These are phyloP conservation scores for Sambucus nigra DNA, from an alignment of 129 eudicot genomes.

Conservation along the genomic window DNA sequence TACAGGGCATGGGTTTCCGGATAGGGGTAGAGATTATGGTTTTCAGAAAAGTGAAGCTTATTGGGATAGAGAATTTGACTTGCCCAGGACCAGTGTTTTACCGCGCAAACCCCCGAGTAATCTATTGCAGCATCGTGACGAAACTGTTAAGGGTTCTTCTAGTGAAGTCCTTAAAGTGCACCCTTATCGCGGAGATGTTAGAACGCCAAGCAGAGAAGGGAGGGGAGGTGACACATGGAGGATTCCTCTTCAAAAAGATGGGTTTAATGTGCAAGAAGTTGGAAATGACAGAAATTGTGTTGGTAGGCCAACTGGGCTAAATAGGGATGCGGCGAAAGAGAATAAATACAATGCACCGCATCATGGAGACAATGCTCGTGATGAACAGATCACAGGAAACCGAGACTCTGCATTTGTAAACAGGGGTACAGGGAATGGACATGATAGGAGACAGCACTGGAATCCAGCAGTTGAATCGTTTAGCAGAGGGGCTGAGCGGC, in stretches of 20 bases:
- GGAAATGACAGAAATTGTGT: conserved; percentile 21
- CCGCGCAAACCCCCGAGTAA: conserved; percentile 51
- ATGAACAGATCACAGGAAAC: conserved; percentile 18
- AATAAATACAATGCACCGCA: conserved; percentile 33
- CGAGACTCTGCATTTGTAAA: conserved; percentile 21
- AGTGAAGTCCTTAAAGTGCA: conserved; percentile 46
- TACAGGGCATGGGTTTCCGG: conserved; percentile 53
- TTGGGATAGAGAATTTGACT: conserved; percentile 88
- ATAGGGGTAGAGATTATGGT: conserved; percentile 46
- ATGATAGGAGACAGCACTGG: conserved; percentile 45
- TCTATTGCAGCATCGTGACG: conserved; percentile 32
- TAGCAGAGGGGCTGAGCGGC: conserved; percentile 22
- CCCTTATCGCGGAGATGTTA: conserved; percentile 30
- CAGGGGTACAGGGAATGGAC: conserved; percentile 36
- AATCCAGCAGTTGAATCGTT: conserved; percentile 33
- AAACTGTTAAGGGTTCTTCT: conserved; percentile 31
- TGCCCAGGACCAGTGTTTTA: conserved; percentile 50
- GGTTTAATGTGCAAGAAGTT: conserved; percentile 21
- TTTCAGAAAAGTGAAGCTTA: conserved; percentile 39
- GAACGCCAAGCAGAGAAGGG: conserved; percentile 41
- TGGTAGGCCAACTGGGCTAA: conserved; percentile 19
- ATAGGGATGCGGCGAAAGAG: conserved; percentile 27
- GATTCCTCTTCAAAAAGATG: conserved; percentile 34
- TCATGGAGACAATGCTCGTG: conserved; percentile 33
- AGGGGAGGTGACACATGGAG: conserved; percentile 56